Evolutionary conservation across 805 yeast genomes (phyloP).

Genomic region (Starmerella sp.): DNA sequence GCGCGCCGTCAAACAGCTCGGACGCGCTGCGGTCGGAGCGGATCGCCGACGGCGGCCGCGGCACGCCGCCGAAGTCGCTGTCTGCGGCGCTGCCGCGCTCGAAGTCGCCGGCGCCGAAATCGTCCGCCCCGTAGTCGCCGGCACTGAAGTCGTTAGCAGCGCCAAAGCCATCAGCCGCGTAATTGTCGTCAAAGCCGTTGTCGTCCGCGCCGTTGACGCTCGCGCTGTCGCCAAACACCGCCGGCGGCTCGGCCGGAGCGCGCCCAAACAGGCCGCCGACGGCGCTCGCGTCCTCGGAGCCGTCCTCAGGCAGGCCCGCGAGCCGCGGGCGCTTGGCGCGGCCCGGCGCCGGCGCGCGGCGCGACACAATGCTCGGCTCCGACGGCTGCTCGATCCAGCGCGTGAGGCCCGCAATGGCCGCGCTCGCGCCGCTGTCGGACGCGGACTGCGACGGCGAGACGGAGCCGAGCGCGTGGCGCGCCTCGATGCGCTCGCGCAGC

Average conservation of each 20-base stretch:
- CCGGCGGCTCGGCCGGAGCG: background rate
- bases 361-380: background rate
- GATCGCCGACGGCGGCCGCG: background rate
- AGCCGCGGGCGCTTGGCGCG: background rate
- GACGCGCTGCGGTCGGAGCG: background rate
- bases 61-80: background rate
- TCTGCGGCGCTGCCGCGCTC: background rate
- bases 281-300: background rate
- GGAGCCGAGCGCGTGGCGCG: background rate
- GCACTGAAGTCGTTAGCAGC: too few species aligned
- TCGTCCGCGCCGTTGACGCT: too few species aligned
- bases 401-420: background rate
- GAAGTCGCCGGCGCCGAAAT: background rate
- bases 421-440: background rate
- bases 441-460: background rate
- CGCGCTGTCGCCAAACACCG: background rate
- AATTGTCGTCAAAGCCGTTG: background rate
- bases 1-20: background rate
- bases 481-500: conserved; percentile 1
- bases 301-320: background rate
- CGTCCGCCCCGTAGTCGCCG: too few species aligned
- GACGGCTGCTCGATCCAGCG: background rate
- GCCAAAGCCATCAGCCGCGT: too few species aligned
- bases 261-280: background rate
- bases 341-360: background rate